Evolutionary conservation across 2,329 filamentous ascomycete genomes (phyloP), one percentile per base, ranked within the genome.

Genomic region (Sporothrix schenckii): DNA sequence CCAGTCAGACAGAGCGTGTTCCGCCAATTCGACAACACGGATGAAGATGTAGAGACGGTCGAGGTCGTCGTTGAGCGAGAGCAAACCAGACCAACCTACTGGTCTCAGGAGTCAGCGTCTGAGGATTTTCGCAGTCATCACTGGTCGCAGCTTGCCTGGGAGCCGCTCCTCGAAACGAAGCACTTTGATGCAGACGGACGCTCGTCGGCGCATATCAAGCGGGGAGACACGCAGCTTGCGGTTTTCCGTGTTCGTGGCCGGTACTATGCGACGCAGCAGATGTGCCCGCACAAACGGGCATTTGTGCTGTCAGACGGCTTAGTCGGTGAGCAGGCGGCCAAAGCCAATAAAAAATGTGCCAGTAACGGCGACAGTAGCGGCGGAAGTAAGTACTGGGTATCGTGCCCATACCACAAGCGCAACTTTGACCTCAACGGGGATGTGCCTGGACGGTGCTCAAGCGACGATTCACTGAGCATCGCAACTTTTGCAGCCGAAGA

Each of bases 241-340:
- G 83, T 97, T 68, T 97, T 94, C 87, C 91, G 93, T 76, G 86
- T 97, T 72, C 87, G 88, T 69, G 93, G 92, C 24, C 87, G 86
- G 69, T 96, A 90, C 83, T 94, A 94, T 79, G 91, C 92, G 71
- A 91, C 91, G 16, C 93, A 97, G 81, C 92, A 97, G 78, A 97
- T 97, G 93, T 97, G 93, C 78, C 93, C 93, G 11, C 93, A 97
- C 82, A 95, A 94, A 81, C 90, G 93, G 13, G 90, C 93, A 0
- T 97, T 97, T 76, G 90, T 94, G n/a, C 87, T 97, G 34, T 91
- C 91, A 0, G 94, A 97, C 77, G 92, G 93, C 1, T 82, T 97
- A 10, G 86, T 97, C 61, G 93, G 94, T 53, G 90, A 92, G 54
- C 66, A 69, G 53, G 34, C 66, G 44, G 44, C 44, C 16, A 13